phyloP scores from a whole-genome alignment of 495 filamentous ascomycete species.

The Darksidea phi region DNA sequence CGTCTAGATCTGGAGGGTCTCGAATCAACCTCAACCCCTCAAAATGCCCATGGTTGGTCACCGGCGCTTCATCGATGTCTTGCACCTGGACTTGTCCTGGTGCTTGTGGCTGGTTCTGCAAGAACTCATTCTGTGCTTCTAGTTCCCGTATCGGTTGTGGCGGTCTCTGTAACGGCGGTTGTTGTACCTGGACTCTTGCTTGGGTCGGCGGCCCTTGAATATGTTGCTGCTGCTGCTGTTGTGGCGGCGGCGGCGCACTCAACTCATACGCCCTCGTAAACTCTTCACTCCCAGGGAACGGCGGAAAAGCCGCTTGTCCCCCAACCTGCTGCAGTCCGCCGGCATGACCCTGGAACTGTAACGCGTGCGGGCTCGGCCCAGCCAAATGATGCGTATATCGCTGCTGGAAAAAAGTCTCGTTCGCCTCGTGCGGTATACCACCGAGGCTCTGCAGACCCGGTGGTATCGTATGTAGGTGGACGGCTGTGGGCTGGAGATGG shows the following conservation, averaged over 20 bases:
- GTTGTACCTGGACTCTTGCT: background rate
- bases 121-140: conserved; percentile 13
- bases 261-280: conserved; percentile 17
- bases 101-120: background rate
- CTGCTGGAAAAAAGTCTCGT: conserved; percentile 26
- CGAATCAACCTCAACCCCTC: conserved; percentile 59
- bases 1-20: conserved; percentile 66
- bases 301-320: conserved; percentile 7
- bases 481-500: background rate
- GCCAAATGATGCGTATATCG: conserved; percentile 13
- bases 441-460: conserved; percentile 25
- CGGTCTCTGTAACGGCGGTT: background rate
- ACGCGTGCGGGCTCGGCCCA: background rate
- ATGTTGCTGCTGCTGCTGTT: background rate
- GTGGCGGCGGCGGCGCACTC: conserved; percentile 13
- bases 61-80: conserved; percentile 32
- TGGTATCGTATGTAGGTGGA: conserved; percentile 19
- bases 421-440: conserved; percentile 12
- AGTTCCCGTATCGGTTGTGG: conserved; percentile 11
- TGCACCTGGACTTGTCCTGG: background rate
- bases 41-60: conserved; percentile 52
- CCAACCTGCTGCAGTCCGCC: conserved; percentile 10
- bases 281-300: conserved; percentile 4
- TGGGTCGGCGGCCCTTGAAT: conserved; percentile 1
- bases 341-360: conserved; percentile 18